These are phyloP conservation scores for Mortierella sp. DNA, from an alignment of 371 early-diverging fungal species.

Conservation along the genomic window DNA sequence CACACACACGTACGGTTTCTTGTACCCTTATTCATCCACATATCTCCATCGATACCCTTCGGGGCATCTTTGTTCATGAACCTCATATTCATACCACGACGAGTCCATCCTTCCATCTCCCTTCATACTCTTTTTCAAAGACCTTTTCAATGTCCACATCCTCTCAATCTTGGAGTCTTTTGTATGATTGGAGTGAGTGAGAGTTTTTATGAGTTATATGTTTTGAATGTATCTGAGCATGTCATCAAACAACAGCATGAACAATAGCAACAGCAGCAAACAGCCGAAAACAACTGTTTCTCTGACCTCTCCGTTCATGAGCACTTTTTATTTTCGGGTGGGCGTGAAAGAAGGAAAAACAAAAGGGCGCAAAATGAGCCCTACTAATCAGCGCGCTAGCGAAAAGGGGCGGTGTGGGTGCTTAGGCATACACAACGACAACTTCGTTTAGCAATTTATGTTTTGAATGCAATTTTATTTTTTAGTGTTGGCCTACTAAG, in stretches of 20 bases:
- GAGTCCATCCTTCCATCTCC: background rate
- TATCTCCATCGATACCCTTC: background rate
- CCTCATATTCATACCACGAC: background rate
- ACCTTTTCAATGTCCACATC: background rate
- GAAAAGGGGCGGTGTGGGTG: background rate
- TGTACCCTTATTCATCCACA: background rate
- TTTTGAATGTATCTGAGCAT: conserved; percentile 5
- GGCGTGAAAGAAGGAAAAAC: conserved; percentile 4
- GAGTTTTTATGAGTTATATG: background rate
- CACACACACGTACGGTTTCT: background rate
- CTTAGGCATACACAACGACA: background rate
- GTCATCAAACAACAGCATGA: background rate
- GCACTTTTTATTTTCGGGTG: background rate
- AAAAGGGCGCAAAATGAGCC: background rate
- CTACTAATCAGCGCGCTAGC: background rate
- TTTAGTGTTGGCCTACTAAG: no score
- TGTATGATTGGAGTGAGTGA: no score
- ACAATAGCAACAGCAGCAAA: background rate
- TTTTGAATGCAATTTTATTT: no score
- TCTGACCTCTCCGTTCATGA: conserved; percentile 1
- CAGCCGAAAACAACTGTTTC: background rate
- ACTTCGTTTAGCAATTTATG: no score
- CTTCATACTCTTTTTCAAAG: background rate
- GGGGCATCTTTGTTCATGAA: background rate
- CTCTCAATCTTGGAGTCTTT: background rate